Base-by-base conservation (phyloP, 208 protist genomes). In the Crithidia mellificae region DNA sequence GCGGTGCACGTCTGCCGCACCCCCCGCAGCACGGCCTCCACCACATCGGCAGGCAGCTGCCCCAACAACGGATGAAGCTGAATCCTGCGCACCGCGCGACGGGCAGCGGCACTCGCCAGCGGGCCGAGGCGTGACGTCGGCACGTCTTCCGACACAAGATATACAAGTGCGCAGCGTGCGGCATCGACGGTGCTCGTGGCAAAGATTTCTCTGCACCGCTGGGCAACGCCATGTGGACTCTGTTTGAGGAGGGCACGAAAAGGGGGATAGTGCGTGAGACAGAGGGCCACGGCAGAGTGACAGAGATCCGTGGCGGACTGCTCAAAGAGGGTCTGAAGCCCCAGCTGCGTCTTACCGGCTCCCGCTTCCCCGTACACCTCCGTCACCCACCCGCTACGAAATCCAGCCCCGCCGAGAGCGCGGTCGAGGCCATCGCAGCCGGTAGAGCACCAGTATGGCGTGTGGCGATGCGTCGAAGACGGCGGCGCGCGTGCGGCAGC, bases 301-400 rank as follows among this genome's bases (percentile, higher is more conserved):
- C 63, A 64, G 17, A 78, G 11, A 38, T 74, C 71, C 8, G 29
- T 30, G 3, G 83, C 87, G 17, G 83, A 70, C 15, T 77, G 73
- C 34, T 88, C 70, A 34, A 94, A 47, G 12, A 88, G 64, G 27
- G 54, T 73, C 73, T 94, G 88, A 27, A 94, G 65, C 14, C 68
- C 75, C 24, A 94, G 63, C 62, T 91, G 88, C 43, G 88, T 94
- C 67, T 94, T 94, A 22, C 88, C 88, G 9, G 76, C 77, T n/a
- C 85, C 88, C 2, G 88, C 88, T 63, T 89, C 88, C 20, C 88
- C 88, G 51, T 84, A 84, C 17, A 93, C 44, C 58, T 89, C 84
- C 11, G 78, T 87, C 36, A 93, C 64, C 64, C 79, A 78, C 8
- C 88, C 83, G 24, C 72, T 74, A 49, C 80, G 68, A 50, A 85